Evolutionary conservation across 2,329 filamentous ascomycete species (phyloP).

Genomic region (Ophiostoma quercus): DNA sequence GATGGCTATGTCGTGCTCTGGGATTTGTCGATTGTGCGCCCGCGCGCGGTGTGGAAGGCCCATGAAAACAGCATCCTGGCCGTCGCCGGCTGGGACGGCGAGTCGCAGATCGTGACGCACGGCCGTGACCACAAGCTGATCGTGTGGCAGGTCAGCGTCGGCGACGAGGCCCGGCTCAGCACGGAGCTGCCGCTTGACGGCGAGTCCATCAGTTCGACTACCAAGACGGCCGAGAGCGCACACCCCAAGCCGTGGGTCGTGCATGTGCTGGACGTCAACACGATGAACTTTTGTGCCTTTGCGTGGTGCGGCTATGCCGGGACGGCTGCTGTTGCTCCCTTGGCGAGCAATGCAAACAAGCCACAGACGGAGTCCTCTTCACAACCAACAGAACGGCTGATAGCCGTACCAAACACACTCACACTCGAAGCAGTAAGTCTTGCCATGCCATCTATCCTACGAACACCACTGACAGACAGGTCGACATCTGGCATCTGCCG

Average conservation of each 20-base stretch:
- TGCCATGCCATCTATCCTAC: background rate
- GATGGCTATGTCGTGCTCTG: conserved; percentile 85
- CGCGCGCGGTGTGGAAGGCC: conserved; percentile 78
- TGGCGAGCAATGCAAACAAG: background rate
- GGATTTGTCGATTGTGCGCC: conserved; percentile 75
- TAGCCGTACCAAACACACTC: conserved; percentile 77
- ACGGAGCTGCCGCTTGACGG: conserved; percentile 66
- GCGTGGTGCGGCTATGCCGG: conserved; percentile 45
- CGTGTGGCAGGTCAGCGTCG: conserved; percentile 68
- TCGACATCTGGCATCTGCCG: conserved; percentile 82
- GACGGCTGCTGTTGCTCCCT: background rate
- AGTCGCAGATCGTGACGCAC: conserved; percentile 77
- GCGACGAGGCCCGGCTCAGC: conserved; percentile 61
- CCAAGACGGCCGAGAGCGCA: background rate
- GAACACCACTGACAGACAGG: conserved; percentile 35
- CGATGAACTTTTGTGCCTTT: conserved; percentile 92
- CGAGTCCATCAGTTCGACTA: background rate
- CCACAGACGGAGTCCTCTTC: conserved; percentile 29
- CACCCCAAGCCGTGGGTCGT: conserved; percentile 75
- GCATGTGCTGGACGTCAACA: conserved; percentile 78
- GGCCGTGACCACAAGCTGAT: conserved; percentile 76
- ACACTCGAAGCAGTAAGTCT: conserved; percentile 60
- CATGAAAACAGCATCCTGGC: conserved; percentile 74
- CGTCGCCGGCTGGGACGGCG: conserved; percentile 60
- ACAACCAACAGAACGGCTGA: conserved; percentile 36